A percentile compares a stretch with the other conserved stretches of the same genome.
phyloP scores from a whole-genome alignment of 1,284 basidiomycete genomes.

The Cryptococcus sp. region DNA sequence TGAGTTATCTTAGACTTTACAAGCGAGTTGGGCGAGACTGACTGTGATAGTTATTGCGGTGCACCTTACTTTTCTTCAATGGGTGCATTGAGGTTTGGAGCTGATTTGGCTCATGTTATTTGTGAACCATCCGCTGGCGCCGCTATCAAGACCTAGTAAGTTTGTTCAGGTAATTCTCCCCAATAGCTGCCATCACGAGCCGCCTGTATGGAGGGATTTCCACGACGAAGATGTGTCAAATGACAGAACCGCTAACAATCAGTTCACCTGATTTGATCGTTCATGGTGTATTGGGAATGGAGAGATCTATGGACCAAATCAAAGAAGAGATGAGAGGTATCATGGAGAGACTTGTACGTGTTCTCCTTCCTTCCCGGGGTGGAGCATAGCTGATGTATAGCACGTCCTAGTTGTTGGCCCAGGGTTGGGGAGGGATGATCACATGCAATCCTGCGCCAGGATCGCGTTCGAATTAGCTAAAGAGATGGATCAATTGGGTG shows the following conservation, averaged over 20 bases:
- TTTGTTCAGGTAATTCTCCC: neutral
- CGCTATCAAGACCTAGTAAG: conserved; percentile 85
- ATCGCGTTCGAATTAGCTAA: conserved; percentile 52
- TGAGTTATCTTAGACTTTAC: conserved; percentile 43
- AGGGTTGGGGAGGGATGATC: conserved; percentile 79
- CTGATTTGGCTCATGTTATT: conserved; percentile 93
- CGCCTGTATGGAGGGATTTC: no score
- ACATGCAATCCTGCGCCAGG: conserved; percentile 72
- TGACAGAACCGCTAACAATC: neutral
- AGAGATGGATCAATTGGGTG: conserved; percentile 63
- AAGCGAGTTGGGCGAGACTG: neutral
- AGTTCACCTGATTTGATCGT: conserved; percentile 80
- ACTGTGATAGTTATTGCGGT: conserved; percentile 66
- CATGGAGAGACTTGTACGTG: conserved; percentile 62
- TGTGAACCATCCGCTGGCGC: conserved; percentile 84
- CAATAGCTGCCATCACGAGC: no score
- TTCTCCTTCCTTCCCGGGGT: neutral
- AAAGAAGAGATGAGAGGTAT: conserved; percentile 59
- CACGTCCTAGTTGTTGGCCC: conserved; percentile 92
- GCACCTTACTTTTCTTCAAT: conserved; percentile 93
- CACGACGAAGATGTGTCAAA: no score
- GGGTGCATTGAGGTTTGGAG: conserved; percentile 79
- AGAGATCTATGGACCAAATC: conserved; percentile 26
- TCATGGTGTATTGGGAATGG: conserved; percentile 69
- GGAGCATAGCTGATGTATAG: conserved; percentile 13